A percentile compares a stretch with the other conserved stretches of the same genome.
phyloP scores from a whole-genome alignment of 495 filamentous ascomycete species.

The Talaromyces ruber region DNA sequence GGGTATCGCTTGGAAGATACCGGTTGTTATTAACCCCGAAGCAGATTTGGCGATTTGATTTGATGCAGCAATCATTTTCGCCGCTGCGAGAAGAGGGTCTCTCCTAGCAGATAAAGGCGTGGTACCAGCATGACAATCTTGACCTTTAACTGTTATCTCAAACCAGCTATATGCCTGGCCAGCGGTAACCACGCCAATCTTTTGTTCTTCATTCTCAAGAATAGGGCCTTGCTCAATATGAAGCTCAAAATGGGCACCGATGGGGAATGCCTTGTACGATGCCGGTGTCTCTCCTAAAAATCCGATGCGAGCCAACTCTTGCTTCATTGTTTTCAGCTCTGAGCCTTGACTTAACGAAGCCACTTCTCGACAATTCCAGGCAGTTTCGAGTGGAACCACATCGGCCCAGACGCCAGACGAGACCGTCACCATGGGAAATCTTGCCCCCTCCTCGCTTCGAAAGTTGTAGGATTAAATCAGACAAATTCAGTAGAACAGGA shows the following conservation, averaged over 20 bases:
- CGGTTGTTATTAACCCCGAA: background rate
- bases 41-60: background rate
- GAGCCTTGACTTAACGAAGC: background rate
- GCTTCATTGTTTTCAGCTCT: background rate
- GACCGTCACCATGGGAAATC: background rate
- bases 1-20: background rate
- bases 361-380: background rate
- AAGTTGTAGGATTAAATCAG: background rate
- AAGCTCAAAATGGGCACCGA: background rate
- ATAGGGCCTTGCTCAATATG: background rate
- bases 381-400: background rate
- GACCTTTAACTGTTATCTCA: background rate
- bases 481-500: background rate
- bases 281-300: background rate
- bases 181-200: background rate
- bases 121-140: background rate
- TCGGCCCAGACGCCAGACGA: background rate
- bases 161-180: background rate
- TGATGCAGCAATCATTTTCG: background rate
- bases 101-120: background rate
- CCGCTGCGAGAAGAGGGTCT: background rate
- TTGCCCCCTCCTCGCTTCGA: background rate
- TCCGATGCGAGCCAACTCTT: background rate
- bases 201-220: background rate
- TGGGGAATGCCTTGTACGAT: background rate